phyloP scores from a whole-genome alignment of 805 yeast species.

The Ogataea ramenticola region DNA sequence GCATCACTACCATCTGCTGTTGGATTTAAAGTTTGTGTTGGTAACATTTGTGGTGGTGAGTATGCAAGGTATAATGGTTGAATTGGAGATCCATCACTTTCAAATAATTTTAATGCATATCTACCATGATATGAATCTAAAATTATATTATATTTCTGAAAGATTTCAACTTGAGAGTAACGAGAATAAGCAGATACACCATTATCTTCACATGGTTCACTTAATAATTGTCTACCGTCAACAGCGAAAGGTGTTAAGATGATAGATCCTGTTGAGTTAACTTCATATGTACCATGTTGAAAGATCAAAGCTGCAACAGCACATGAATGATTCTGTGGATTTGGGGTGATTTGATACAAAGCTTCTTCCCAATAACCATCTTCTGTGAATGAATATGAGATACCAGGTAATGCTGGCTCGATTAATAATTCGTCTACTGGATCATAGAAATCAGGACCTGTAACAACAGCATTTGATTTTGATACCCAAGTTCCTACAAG shows the following conservation, averaged over 20 bases:
- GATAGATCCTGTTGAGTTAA: conserved; percentile 59
- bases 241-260: conserved; percentile 66
- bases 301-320: conserved; percentile 74
- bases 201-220: conserved; percentile 74
- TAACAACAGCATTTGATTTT: conserved; percentile 87
- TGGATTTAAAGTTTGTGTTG: conserved; percentile 87
- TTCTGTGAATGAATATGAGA: conserved; percentile 83
- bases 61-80: conserved; percentile 91
- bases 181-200: conserved; percentile 61
- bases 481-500: conserved; percentile 93
- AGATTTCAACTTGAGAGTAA: conserved; percentile 61
- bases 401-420: conserved; percentile 95
- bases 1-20: conserved; percentile 30
- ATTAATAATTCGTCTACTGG: conserved; percentile 91
- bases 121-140: conserved; percentile 83
- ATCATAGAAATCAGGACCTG: conserved; percentile 95
- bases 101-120: conserved; percentile 63
- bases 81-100: conserved; percentile 70
- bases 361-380: conserved; percentile 95
- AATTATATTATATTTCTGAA: conserved; percentile 47
- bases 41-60: conserved; percentile 93
- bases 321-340: conserved; percentile 71
- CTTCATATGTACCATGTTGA: conserved; percentile 82
- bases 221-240: conserved; percentile 87
- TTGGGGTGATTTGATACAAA: conserved; percentile 65